Evolutionary conservation across 768 basidiomycete genomes (phyloP).

Genomic region (Lepiota subincarnata): DNA sequence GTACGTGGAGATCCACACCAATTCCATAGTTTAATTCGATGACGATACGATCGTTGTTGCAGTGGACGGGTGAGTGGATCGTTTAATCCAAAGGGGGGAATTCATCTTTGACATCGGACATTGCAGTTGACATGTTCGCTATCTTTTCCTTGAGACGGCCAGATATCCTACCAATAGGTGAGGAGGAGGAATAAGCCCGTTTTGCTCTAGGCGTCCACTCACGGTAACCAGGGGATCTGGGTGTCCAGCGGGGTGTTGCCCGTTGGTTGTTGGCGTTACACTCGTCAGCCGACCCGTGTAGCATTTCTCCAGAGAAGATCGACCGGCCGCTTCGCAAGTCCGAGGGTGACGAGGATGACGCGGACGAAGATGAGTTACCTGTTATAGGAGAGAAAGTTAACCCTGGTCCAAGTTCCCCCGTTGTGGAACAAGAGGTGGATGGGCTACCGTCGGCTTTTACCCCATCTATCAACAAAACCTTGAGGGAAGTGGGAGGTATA

Average conservation of each 20-base stretch:
- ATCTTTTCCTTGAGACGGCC: slow-evolving; percentile 85
- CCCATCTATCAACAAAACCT: slow-evolving; percentile 59
- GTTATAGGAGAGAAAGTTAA: slow-evolving; percentile 14
- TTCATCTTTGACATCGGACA: slow-evolving; percentile 3
- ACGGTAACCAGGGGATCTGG: slow-evolving; percentile 61
- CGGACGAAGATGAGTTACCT: slow-evolving; percentile 31
- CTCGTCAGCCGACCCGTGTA: slow-evolving; percentile 43
- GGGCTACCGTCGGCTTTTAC: slow-evolving; percentile 55
- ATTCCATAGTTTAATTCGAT: not conserved
- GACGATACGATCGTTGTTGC: slow-evolving; percentile 7
- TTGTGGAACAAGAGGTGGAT: slow-evolving; percentile 8
- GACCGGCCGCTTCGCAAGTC: slow-evolving; percentile 15
- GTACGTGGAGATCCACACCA: slow-evolving; percentile 32
- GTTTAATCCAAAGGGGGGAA: not conserved
- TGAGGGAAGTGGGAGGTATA: slow-evolving; percentile 33
- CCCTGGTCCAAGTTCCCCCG: slow-evolving; percentile 4
- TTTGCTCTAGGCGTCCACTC: too few relatives aligned
- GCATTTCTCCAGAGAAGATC: slow-evolving; percentile 49
- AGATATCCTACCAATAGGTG: slow-evolving; percentile 59
- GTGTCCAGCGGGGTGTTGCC: slow-evolving; percentile 71
- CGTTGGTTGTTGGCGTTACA: slow-evolving; percentile 68
- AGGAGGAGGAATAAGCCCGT: not conserved
- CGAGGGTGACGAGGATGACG: slow-evolving; percentile 14
- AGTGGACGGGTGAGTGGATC: slow-evolving; percentile 57
- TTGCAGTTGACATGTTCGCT: slow-evolving; percentile 84